phyloP scores from a whole-genome alignment of 2,329 filamentous ascomycete genomes.

The Cordyceps javanica region DNA sequence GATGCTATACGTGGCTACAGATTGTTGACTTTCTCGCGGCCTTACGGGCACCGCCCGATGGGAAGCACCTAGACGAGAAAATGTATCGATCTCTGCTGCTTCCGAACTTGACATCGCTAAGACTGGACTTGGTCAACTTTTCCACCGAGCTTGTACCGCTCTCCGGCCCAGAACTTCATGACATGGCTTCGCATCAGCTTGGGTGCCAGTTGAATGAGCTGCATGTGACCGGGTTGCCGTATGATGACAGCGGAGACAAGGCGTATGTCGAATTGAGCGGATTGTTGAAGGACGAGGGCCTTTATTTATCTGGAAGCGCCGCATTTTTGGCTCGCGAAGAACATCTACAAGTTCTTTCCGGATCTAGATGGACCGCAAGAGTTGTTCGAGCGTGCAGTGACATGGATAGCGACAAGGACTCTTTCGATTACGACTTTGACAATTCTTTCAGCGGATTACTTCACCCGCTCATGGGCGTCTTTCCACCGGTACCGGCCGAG shows the following conservation, averaged over 20 bases:
- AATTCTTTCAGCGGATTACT: constrained; percentile 14
- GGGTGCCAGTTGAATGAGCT: constrained; percentile 48
- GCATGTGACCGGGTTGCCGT: constrained; percentile 44
- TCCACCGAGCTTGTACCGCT: constrained; percentile 38
- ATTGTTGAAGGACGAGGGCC: constrained; percentile 46
- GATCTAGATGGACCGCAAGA: constrained; percentile 33
- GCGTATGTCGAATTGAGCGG: constrained; percentile 42
- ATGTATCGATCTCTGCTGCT: no score
- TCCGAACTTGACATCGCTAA: constrained; percentile 40
- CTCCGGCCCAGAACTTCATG: constrained; percentile 42
- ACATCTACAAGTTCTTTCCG: constrained; percentile 33
- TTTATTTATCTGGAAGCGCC: constrained; percentile 41
- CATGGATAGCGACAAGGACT: constrained; percentile 15
- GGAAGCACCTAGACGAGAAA: constrained; percentile 28
- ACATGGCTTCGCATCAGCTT: constrained; percentile 47
- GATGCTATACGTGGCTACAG: constrained; percentile 49
- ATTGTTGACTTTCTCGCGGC: constrained; percentile 46
- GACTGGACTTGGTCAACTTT: constrained; percentile 51
- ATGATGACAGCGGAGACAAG: constrained; percentile 41
- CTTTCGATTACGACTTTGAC: constrained; percentile 21
- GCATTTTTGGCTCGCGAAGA: constrained; percentile 36
- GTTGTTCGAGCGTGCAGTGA: constrained; percentile 40
- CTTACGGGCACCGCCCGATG: constrained; percentile 43
- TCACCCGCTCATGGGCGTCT: not conserved
- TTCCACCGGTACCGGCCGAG: constrained; percentile 19